These are phyloP conservation scores for Sporothrix dimorphospora DNA, from an alignment of 2,329 filamentous ascomycete genomes.

Conservation along the genomic window DNA sequence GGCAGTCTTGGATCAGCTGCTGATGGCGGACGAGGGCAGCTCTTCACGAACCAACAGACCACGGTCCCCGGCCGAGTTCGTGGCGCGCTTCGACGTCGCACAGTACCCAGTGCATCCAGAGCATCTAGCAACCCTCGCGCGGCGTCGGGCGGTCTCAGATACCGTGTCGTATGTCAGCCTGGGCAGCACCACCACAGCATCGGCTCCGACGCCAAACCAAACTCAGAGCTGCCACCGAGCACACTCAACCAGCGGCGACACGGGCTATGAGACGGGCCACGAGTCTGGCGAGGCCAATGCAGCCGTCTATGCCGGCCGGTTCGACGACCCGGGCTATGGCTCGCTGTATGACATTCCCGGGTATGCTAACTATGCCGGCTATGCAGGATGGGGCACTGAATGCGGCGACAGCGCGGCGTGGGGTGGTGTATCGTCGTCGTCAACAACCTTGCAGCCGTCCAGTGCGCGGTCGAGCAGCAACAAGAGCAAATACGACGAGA, in stretches of 20 bases:
- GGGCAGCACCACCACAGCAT: not conserved
- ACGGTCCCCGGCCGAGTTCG: not conserved
- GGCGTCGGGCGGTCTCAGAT: not conserved
- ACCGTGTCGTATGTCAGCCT: conserved; percentile 4
- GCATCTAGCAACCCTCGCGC: not conserved
- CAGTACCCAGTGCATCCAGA: not conserved
- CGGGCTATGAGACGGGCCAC: conserved; percentile 27
- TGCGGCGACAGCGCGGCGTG: not conserved
- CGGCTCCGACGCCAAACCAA: not conserved
- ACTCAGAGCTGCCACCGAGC: not conserved
- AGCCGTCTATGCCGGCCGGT: not conserved
- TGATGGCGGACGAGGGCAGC: conserved; percentile 10
- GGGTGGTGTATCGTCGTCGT: conserved; percentile 8
- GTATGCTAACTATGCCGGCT: not conserved
- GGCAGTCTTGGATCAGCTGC: not conserved
- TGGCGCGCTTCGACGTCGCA: not conserved
- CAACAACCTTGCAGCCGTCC: conserved; percentile 7
- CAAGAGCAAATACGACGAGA: not conserved
- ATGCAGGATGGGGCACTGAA: not conserved
- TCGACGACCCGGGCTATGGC: conserved; percentile 24
- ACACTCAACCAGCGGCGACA: conserved; percentile 26
- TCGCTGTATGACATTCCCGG: conserved; percentile 19
- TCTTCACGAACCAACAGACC: not conserved
- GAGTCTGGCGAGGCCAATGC: conserved; percentile 12
- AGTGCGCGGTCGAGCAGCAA: conserved; percentile 12